Evolutionary conservation across 306 rosid genomes (phyloP).

Genomic region (Rosa lucieae): DNA sequence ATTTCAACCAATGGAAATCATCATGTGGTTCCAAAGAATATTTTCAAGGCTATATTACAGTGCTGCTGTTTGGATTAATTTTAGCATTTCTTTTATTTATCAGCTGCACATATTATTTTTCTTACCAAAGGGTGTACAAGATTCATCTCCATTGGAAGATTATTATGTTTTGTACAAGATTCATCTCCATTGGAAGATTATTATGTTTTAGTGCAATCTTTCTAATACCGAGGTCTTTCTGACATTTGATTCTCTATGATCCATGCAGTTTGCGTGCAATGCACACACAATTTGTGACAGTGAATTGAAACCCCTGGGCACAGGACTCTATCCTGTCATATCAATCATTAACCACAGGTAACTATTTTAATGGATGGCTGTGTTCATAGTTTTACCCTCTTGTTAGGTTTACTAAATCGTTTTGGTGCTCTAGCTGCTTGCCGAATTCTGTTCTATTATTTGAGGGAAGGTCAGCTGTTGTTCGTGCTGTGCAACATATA

Average conservation of each 20-base stretch:
- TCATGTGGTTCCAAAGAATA: neutral
- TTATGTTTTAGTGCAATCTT: neutral
- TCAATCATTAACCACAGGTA: constrained; percentile 96
- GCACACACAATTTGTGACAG: constrained; percentile 93
- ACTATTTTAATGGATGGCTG: constrained; percentile 18
- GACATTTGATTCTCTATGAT: constrained; percentile 30
- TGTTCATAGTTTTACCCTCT: constrained; percentile 16
- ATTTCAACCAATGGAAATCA: neutral
- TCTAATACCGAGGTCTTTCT: constrained; percentile 21
- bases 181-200: constrained; percentile 13
- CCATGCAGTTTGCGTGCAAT: constrained; percentile 89
- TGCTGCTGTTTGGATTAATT: neutral
- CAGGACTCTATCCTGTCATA: constrained; percentile 84
- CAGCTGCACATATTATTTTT: neutral
- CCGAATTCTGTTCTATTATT: constrained; percentile 85
- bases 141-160: constrained; percentile 13
- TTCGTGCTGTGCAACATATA: constrained; percentile 76
- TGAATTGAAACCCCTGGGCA: constrained; percentile 89
- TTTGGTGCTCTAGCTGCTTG: constrained; percentile 54
- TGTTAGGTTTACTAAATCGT: constrained; percentile 33
- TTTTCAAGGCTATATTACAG: neutral
- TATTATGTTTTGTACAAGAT: constrained; percentile 2
- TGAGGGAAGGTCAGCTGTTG: constrained; percentile 73
- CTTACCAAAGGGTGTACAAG: neutral
- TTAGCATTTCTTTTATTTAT: neutral